A percentile compares a stretch with the other conserved stretches of the same genome.
These are phyloP conservation scores for Aureobasidium musti DNA, from an alignment of 2,329 filamentous ascomycete genomes.

Conservation along the genomic window DNA sequence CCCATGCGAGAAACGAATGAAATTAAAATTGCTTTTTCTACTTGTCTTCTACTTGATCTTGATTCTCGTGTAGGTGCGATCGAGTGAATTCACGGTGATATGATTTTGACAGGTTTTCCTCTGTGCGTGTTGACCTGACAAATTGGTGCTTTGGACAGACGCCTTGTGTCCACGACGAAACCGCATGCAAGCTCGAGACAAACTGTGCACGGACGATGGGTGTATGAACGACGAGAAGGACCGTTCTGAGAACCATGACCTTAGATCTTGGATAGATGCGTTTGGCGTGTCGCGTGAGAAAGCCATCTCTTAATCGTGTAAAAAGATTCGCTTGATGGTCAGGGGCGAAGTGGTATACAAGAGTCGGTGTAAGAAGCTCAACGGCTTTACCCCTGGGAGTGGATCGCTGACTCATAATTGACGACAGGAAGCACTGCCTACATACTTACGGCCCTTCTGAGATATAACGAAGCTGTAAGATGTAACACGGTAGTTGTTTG, in stretches of 20 bases:
- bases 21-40: not conserved
- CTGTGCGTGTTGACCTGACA: no score
- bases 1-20: not conserved
- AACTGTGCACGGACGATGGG: not conserved
- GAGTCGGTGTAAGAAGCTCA: not conserved
- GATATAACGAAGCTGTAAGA: not conserved
- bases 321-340: not conserved
- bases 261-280: not conserved
- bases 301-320: not conserved
- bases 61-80: not conserved
- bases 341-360: not conserved
- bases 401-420: not conserved
- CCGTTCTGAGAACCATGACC: not conserved
- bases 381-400: slow-evolving; percentile 14
- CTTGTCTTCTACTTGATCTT: no score
- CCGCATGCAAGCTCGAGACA: no score
- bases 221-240: no score
- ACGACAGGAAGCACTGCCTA: not conserved
- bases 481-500: not conserved
- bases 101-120: not conserved
- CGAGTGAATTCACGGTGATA: not conserved
- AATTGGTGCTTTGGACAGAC: no score
- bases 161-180: no score
- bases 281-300: not conserved
- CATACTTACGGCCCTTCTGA: not conserved